A percentile compares a stretch with the other conserved stretches of the same genome.
Conservation (phyloP, 495 filamentous ascomycete species). For the Aspergillus saccharolyticus region DNA sequence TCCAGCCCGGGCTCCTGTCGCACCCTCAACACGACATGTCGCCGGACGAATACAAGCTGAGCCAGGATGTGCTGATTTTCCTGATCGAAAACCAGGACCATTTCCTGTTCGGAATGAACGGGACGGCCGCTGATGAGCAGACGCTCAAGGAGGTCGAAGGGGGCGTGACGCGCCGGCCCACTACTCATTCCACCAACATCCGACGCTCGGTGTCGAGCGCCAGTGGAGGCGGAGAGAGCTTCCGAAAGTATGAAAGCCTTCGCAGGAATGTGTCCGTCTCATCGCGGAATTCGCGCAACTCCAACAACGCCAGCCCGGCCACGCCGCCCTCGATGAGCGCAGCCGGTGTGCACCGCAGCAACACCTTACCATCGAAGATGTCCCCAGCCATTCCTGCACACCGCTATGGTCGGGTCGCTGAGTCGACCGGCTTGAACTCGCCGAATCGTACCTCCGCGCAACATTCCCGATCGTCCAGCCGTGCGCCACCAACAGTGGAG, state of each 20-base stretch:
- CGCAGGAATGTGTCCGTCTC: conserved; percentile 79
- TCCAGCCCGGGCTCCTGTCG: conserved; percentile 92
- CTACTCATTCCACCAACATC: conserved; percentile 49
- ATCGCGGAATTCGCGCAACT: conserved; percentile 65
- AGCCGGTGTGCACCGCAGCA: conserved; percentile 78
- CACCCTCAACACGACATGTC: conserved; percentile 94
- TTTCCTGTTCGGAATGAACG: conserved; percentile 90
- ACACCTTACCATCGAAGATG: conserved; percentile 91
- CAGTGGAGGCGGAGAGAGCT: conserved; percentile 79
- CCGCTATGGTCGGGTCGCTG: conserved; percentile 43
- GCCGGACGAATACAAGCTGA: conserved; percentile 86
- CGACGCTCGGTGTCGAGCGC: conserved; percentile 78
- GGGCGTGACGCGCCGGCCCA: conserved; percentile 53
- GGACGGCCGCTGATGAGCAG: conserved; percentile 81
- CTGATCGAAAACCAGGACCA: conserved; percentile 94
- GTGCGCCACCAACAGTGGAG: conserved; percentile 29
- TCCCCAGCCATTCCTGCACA: conserved; percentile 65
- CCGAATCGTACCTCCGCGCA: conserved; percentile 29
- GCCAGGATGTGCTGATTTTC: conserved; percentile 96
- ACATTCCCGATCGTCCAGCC: conserved; percentile 33
- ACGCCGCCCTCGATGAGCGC: conserved; percentile 57
- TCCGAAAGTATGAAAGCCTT: conserved; percentile 66
- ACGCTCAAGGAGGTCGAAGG: conserved; percentile 79
- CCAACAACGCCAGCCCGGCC: conserved; percentile 63
- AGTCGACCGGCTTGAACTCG: conserved; percentile 28